Base-by-base conservation (phyloP, 2,329 filamentous ascomycete species). In the Paracoccidioides lutzii region DNA sequence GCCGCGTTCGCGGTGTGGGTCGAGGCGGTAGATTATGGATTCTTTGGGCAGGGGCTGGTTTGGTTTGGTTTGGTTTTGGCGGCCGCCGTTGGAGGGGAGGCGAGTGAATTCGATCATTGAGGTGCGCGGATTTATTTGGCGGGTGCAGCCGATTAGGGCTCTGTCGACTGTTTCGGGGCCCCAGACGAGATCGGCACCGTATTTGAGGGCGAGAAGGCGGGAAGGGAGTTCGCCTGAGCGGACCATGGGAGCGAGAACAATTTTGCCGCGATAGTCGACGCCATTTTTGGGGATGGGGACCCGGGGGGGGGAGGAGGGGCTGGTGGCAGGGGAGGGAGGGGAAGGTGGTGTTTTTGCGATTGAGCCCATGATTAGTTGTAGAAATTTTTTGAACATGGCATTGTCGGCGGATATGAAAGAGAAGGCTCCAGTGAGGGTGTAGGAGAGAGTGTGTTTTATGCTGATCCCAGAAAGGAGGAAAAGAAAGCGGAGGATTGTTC, bases 191-290 rank as follows among this genome's bases (percentile, higher is more conserved):
- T 98, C 93, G 53, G 93, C 93, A 62, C 93, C 93, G 70, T 98
- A 97, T 67, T 94, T 87, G 59, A 98, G 81, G 37, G 93, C 88
- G 45, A 95, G 74, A 32, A 98, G 79, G 57, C 93, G 84, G 42
- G 88, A 93, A 3, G 93, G 91, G 58, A 96, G 76, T 76, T 98
- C 93, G 67, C 93, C 93, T n/a, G 89, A 95, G 63, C 93, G 86
- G 57, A 96, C 91, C 93, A 98, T 98, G 43, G 93, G 93, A 59
- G 93, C 93, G 60, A 98, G 85, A 46, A 97, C 93, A 61, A 97
- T 75, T 72, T 94, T 96, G 72, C 87, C 87, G 63, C 91, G 82
- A 73, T 96, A 97, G 75, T 96, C 90, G 65, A 95, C 90, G 53
- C 91, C 91, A 70, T 86, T 87, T 59, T 78, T 80, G 61, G 91